These are phyloP conservation scores for Pythium aristosporum DNA, from an alignment of 352 stramenopile genomes.

Conservation along the genomic window DNA sequence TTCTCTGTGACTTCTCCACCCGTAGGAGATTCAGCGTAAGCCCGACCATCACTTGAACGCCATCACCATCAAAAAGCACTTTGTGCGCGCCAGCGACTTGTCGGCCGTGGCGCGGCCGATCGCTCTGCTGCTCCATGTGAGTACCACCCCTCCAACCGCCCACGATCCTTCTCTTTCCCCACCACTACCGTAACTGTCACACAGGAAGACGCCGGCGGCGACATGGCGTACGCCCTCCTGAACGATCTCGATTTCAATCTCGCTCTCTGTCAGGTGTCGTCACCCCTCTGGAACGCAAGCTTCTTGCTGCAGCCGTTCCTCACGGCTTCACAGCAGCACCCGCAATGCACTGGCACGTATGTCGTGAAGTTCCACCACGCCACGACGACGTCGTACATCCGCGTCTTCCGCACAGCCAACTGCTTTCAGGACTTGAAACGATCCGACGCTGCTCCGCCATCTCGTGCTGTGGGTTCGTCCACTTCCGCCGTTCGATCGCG, in stretches of 20 bases:
- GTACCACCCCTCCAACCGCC: not conserved
- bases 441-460: not conserved
- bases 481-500: too few relatives aligned
- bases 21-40: conserved; percentile 56
- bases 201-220: conserved; percentile 44
- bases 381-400: conserved; percentile 32
- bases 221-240: conserved; percentile 39
- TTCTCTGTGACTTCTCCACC: not conserved
- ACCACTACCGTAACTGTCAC: not conserved
- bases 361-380: conserved; percentile 65
- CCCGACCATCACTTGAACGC: conserved; percentile 34
- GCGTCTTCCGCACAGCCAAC: conserved; percentile 35
- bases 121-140: conserved; percentile 34
- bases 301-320: conserved; percentile 57
- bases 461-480: conserved; percentile 3
- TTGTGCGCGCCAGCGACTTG: conserved; percentile 30
- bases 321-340: conserved; percentile 27
- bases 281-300: conserved; percentile 39
- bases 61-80: conserved; percentile 46
- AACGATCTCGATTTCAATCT: conserved; percentile 59
- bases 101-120: conserved; percentile 24
- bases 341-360: conserved; percentile 39
- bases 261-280: conserved; percentile 44
- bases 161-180: not conserved
- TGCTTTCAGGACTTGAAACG: conserved; percentile 37